A percentile compares a stretch with the other conserved stretches of the same genome.
These are phyloP conservation scores for Colletotrichum godetiae DNA, from an alignment of 2,329 filamentous ascomycete species.

Conservation along the genomic window DNA sequence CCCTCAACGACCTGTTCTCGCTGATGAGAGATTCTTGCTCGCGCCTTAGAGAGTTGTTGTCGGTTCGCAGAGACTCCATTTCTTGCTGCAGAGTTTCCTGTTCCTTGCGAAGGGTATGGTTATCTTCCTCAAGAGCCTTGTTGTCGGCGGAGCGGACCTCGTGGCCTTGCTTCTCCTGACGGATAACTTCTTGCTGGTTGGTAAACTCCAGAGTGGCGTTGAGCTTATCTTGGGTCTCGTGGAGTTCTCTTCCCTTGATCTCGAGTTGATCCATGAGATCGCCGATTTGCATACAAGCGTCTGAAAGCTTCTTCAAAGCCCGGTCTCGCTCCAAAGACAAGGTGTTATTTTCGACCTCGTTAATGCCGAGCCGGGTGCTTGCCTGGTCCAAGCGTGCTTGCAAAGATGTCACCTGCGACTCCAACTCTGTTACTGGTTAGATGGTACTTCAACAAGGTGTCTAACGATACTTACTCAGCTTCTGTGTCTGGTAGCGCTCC, in stretches of 20 bases:
- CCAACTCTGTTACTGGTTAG: constrained; percentile 57
- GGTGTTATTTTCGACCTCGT: constrained; percentile 72
- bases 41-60: constrained; percentile 54
- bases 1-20: constrained; percentile 58
- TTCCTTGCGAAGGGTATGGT: constrained; percentile 51
- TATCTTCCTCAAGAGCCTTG: constrained; percentile 52
- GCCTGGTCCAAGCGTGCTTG: constrained; percentile 71
- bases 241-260: constrained; percentile 54
- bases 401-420: constrained; percentile 69
- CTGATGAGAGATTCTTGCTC: constrained; percentile 55
- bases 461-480: constrained; percentile 60
- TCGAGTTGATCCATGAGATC: constrained; percentile 57
- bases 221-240: constrained; percentile 54
- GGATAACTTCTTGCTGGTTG: constrained; percentile 39
- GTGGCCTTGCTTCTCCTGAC: constrained; percentile 54
- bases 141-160: constrained; percentile 53
- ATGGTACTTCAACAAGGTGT: not conserved
- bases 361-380: constrained; percentile 70
- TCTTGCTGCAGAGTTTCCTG: constrained; percentile 51
- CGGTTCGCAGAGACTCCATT: constrained; percentile 52
- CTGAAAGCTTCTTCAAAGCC: constrained; percentile 70
- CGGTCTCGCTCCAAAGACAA: constrained; percentile 74
- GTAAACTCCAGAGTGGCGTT: constrained; percentile 48
- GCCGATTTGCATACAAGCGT: constrained; percentile 69
- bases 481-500: constrained; percentile 61